Evolutionary conservation across 441 rosid genomes (phyloP).

Genomic region (Corymbia citriodora): DNA sequence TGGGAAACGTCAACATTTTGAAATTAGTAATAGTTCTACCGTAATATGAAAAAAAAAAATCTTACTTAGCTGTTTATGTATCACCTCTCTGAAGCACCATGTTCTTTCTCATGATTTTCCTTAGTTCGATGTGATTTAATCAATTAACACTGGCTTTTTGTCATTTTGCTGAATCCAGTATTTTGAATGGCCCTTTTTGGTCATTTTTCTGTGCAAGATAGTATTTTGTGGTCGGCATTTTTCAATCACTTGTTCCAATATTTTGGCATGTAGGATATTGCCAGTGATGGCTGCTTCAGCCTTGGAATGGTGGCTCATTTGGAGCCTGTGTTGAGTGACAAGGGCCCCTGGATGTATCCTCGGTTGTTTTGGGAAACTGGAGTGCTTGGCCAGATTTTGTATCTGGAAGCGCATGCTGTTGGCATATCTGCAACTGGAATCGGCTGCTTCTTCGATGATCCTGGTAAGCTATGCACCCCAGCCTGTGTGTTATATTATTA

Average conservation of each 20-base stretch:
- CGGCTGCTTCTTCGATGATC: constrained; percentile 88
- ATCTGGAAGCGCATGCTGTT: constrained; percentile 54
- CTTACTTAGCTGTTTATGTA: background rate
- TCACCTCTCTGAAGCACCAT: background rate
- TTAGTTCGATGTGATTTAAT: background rate
- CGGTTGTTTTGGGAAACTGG: constrained; percentile 92
- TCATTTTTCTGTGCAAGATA: background rate
- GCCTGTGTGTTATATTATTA: background rate
- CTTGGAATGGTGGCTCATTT: constrained; percentile 83
- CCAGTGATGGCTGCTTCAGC: constrained; percentile 90
- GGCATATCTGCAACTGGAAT: background rate
- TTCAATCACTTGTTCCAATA: background rate
- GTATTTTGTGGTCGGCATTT: background rate
- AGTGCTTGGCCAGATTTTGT: constrained; percentile 77
- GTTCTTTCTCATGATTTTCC: background rate
- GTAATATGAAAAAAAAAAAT: background rate
- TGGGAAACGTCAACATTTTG: background rate
- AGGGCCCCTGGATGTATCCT: constrained; percentile 84
- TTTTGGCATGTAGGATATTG: constrained; percentile 56
- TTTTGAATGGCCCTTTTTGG: background rate
- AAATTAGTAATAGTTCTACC: no score
- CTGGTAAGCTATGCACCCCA: constrained; percentile 29
- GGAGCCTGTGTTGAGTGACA: constrained; percentile 45
- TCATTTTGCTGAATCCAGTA: background rate
- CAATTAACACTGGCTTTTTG: background rate